Evolutionary conservation across 2,329 filamentous ascomycete species (phyloP).

Genomic region (Paracoccidioides lutzii): DNA sequence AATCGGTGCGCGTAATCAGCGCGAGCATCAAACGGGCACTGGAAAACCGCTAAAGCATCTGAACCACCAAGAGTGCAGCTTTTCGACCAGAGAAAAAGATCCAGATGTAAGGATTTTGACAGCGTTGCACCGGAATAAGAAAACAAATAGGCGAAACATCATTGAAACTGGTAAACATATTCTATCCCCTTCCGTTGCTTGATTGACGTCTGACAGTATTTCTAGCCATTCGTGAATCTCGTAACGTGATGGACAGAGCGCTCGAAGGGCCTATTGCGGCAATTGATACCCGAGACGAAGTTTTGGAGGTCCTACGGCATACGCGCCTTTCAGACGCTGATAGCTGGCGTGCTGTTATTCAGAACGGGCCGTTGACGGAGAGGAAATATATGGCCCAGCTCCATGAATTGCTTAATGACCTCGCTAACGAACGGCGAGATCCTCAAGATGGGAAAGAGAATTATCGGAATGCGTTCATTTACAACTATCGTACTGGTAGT

Average conservation of each 20-base stretch:
- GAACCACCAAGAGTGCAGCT: conserved; percentile 28
- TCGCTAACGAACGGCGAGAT: conserved; percentile 40
- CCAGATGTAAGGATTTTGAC: conserved; percentile 77
- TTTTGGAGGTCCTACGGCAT: conserved; percentile 61
- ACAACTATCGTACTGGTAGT: conserved; percentile 75
- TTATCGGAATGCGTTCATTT: conserved; percentile 67
- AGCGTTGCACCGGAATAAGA: conserved; percentile 73
- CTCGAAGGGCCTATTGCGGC: conserved; percentile 70
- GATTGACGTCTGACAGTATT: background rate
- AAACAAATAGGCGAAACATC: conserved; percentile 75
- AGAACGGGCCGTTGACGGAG: conserved; percentile 62
- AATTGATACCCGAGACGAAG: conserved; percentile 73
- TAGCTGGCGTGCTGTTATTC: conserved; percentile 69
- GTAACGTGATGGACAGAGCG: conserved; percentile 56
- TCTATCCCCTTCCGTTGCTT: background rate
- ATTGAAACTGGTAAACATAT: conserved; percentile 60
- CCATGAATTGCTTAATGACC: conserved; percentile 55
- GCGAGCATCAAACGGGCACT: conserved; percentile 36
- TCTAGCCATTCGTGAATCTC: conserved; percentile 40
- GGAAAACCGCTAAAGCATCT: conserved; percentile 30
- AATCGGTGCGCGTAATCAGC: conserved; percentile 63
- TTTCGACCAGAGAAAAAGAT: conserved; percentile 34
- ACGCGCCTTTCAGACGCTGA: conserved; percentile 69
- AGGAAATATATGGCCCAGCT: conserved; percentile 73
- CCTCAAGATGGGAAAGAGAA: conserved; percentile 36